These are phyloP conservation scores for Wallacemonas sp. DNA, from an alignment of 208 protist genomes.

Conservation along the genomic window DNA sequence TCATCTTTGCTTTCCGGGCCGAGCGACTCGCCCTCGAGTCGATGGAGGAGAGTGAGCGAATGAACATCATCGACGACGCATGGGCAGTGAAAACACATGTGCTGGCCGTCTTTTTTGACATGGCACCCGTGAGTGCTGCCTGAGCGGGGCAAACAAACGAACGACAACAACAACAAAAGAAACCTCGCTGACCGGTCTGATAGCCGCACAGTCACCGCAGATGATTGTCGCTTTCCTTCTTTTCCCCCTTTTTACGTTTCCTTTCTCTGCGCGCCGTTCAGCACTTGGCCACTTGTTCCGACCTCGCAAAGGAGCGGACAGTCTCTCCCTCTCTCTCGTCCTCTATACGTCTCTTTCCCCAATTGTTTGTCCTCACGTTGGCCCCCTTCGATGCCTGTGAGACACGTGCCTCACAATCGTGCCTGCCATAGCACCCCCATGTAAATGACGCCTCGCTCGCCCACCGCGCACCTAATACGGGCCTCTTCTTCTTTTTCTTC, in stretches of 20 bases:
- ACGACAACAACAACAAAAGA: neutral
- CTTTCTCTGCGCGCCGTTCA: neutral
- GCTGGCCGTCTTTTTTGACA: conserved; percentile 11
- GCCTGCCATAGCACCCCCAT: too few species aligned
- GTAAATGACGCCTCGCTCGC: too few species aligned
- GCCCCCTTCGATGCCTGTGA: too few species aligned
- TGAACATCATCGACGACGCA: conserved; percentile 54
- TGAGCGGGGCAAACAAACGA: neutral
- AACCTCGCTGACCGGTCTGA: neutral
- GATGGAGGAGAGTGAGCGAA: conserved; percentile 64
- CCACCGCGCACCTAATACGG: too few species aligned
- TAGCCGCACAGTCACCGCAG: too few species aligned
- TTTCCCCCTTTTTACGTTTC: neutral
- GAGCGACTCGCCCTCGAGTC: conserved; percentile 47
- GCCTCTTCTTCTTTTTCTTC: too few species aligned
- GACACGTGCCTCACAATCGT: conserved; percentile 5
- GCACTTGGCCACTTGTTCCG: too few species aligned
- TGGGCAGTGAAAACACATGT: conserved; percentile 13
- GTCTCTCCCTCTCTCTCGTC: neutral
- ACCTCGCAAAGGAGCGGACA: neutral
- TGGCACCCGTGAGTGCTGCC: neutral
- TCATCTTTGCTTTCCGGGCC: conserved; percentile 50
- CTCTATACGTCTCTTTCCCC: neutral
- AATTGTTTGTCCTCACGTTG: too few species aligned
- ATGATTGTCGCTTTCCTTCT: too few species aligned